Percentiles rank a stretch among this genome's conserved stretches.
Conservation (phyloP, 2,329 filamentous ascomycete genomes). For the Penicillium decumbens region DNA sequence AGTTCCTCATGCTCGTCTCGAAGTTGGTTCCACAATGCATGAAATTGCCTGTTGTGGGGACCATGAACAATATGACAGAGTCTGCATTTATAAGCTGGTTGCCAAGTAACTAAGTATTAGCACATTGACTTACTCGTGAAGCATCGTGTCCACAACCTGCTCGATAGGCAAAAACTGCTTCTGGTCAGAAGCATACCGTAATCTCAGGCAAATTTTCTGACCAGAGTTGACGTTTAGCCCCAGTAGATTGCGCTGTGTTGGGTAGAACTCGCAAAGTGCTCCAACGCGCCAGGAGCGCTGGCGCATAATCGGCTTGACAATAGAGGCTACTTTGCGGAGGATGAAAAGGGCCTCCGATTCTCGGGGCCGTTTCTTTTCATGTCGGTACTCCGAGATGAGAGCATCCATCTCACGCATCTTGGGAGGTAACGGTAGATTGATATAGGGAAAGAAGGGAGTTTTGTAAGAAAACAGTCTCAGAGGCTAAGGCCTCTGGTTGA, state of each 20-base stretch:
- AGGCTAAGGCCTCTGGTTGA: not conserved
- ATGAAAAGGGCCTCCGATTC: slow-evolving; percentile 53
- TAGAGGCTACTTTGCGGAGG: slow-evolving; percentile 74
- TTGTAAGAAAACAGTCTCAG: not conserved
- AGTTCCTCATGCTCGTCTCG: slow-evolving; percentile 78
- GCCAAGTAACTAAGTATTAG: too few relatives aligned
- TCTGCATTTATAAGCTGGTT: slow-evolving; percentile 28
- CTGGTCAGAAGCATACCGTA: slow-evolving; percentile 70
- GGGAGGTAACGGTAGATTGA: not conserved
- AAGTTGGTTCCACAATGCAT: slow-evolving; percentile 82
- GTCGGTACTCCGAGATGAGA: slow-evolving; percentile 49
- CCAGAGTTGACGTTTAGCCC: slow-evolving; percentile 77
- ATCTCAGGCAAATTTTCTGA: slow-evolving; percentile 72
- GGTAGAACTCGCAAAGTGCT: slow-evolving; percentile 79
- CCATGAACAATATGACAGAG: slow-evolving; percentile 82
- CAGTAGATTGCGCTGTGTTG: slow-evolving; percentile 65
- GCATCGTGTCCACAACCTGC: slow-evolving; percentile 79
- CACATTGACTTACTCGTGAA: slow-evolving; percentile 63
- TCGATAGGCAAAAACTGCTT: slow-evolving; percentile 76
- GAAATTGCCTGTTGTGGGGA: slow-evolving; percentile 76
- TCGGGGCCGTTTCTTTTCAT: slow-evolving; percentile 48
- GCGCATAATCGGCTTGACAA: slow-evolving; percentile 94
- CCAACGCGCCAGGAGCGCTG: slow-evolving; percentile 75
- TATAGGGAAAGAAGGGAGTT: not conserved
- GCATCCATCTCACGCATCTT: slow-evolving; percentile 46